Evolutionary conservation across 306 rosid genomes (phyloP).

Genomic region (Trichosanthes truncata): DNA sequence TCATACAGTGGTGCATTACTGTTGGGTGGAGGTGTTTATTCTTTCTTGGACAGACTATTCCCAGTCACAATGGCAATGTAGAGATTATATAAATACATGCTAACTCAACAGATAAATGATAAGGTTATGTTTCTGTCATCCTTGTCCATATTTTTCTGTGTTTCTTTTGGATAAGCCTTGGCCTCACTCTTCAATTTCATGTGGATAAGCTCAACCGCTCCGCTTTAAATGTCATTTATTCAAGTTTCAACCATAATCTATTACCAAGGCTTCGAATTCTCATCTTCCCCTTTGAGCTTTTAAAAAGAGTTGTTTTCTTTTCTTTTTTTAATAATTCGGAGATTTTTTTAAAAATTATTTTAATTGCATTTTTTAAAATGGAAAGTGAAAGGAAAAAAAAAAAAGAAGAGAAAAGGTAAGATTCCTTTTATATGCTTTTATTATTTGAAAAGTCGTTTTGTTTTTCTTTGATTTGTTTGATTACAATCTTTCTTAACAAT

Average conservation of each 20-base stretch:
- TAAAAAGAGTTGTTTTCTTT: too few species aligned
- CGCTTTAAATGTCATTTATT: not conserved
- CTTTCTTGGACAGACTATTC: slow-evolving; percentile 80
- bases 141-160: not conserved
- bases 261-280: not conserved
- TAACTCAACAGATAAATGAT: not conserved
- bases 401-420: too few species aligned
- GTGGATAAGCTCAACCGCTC: not conserved
- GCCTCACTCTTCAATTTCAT: not conserved
- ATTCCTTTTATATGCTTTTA: not conserved
- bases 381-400: too few species aligned
- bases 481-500: not conserved
- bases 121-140: not conserved
- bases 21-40: slow-evolving; percentile 77
- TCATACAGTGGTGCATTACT: slow-evolving; percentile 77
- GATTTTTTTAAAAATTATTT: too few species aligned
- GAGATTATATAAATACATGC: not conserved
- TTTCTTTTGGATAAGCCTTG: too few species aligned
- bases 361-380: too few species aligned
- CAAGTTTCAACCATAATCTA: too few species aligned
- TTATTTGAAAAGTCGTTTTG: not conserved
- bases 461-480: not conserved
- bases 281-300: too few species aligned
- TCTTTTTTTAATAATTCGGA: too few species aligned
- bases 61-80: slow-evolving; percentile 80